phyloP scores from a whole-genome alignment of 257 asterid genomes.

The Fraxinus excelsior region DNA sequence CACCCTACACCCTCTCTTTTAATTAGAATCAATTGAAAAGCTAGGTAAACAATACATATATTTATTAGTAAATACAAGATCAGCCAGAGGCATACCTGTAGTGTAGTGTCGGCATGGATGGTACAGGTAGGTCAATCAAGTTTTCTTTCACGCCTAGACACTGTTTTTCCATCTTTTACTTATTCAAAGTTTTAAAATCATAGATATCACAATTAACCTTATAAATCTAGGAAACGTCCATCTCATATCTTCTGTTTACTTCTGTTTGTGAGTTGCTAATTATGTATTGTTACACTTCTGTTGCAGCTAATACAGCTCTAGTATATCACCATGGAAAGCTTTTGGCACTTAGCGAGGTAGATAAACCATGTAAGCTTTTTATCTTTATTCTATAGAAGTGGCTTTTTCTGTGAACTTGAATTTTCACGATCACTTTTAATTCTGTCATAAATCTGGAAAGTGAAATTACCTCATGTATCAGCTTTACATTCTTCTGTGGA shows the following conservation, averaged over 20 bases:
- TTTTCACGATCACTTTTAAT: slow-evolving; percentile 5
- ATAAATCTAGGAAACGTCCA: slow-evolving; percentile 3
- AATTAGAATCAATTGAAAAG: slow-evolving; percentile 8
- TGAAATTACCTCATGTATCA: background rate
- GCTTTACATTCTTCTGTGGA: background rate
- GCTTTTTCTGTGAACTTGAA: background rate
- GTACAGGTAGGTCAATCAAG: background rate
- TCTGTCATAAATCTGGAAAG: background rate
- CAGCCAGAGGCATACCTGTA: background rate
- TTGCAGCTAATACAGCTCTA: slow-evolving; percentile 91
- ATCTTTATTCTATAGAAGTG: slow-evolving; percentile 5
- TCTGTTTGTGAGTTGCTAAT: slow-evolving; percentile 25
- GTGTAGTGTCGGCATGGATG: slow-evolving; percentile 9
- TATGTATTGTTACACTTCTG: slow-evolving; percentile 23
- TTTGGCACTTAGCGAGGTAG: slow-evolving; percentile 86
- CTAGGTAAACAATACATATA: background rate
- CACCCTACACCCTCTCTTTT: background rate
- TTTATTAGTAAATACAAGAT: background rate
- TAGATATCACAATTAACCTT: slow-evolving; percentile 5
- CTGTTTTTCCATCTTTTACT: slow-evolving; percentile 9
- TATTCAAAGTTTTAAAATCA: background rate
- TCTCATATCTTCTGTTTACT: slow-evolving; percentile 7
- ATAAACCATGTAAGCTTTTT: slow-evolving; percentile 84
- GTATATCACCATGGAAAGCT: slow-evolving; percentile 93
- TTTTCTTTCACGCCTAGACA: background rate